Conservation (phyloP, 2,329 filamentous ascomycete species). For the Pyrenophora graminea region DNA sequence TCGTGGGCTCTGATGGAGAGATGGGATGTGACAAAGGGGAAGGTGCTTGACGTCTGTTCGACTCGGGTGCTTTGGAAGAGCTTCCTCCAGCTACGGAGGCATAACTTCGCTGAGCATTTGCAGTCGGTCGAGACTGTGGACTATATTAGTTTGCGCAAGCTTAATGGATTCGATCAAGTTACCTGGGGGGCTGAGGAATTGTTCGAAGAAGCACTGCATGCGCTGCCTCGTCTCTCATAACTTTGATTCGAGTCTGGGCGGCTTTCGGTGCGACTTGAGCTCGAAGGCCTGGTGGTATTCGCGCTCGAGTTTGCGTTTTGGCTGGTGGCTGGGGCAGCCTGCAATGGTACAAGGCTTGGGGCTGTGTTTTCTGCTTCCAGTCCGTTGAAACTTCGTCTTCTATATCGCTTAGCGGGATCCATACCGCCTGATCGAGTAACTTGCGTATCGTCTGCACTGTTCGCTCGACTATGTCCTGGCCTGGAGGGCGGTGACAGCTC, state of each 20-base stretch:
- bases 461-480: constrained; percentile 61
- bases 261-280: constrained; percentile 35
- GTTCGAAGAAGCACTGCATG: constrained; percentile 44
- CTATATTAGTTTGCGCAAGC: not conserved
- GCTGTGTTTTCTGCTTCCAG: constrained; percentile 49
- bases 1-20: constrained; percentile 41
- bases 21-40: constrained; percentile 54
- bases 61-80: constrained; percentile 43
- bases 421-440: constrained; percentile 60
- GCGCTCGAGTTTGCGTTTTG: constrained; percentile 19
- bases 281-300: constrained; percentile 33
- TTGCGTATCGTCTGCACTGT: constrained; percentile 72
- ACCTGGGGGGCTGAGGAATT: constrained; percentile 42
- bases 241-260: constrained; percentile 41
- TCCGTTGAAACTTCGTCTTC: constrained; percentile 81
- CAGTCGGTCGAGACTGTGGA: constrained; percentile 31
- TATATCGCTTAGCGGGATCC: constrained; percentile 75
- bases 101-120: constrained; percentile 21
- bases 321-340: constrained; percentile 12
- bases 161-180: constrained; percentile 15
- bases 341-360: constrained; percentile 22
- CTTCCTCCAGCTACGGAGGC: constrained; percentile 21
- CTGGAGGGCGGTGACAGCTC: constrained; percentile 25
- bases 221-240: constrained; percentile 46
- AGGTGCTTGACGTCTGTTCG: constrained; percentile 50